These are phyloP conservation scores for Trypanosoma rangeli DNA, from an alignment of 208 protist species.

Conservation along the genomic window DNA sequence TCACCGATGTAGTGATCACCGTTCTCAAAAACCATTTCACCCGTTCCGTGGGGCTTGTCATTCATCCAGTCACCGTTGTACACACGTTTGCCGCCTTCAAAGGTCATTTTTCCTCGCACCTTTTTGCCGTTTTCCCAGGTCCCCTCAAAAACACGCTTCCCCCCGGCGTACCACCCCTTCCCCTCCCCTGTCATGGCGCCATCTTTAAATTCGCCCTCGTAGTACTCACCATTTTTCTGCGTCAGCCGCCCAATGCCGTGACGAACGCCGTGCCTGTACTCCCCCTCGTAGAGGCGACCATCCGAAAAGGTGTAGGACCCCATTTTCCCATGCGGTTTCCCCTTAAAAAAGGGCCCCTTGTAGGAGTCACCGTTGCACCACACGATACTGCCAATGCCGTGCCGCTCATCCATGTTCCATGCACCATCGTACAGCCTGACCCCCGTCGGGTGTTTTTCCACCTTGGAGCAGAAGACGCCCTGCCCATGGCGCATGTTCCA, in stretches of 20 bases:
- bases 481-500: constrained; percentile 23
- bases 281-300: constrained; percentile 57
- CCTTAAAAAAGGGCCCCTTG: constrained; percentile 33
- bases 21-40: constrained; percentile 55
- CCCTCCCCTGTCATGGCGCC: constrained; percentile 49
- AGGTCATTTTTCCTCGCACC: constrained; percentile 38
- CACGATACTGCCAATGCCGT: constrained; percentile 23
- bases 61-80: constrained; percentile 55
- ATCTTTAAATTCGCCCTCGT: constrained; percentile 57
- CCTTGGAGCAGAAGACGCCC: constrained; percentile 20
- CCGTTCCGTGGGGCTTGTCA: constrained; percentile 49
- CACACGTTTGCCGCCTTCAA: constrained; percentile 34
- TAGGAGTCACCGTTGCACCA: constrained; percentile 46
- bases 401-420: constrained; percentile 23
- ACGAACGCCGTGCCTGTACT: constrained; percentile 39
- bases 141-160: constrained; percentile 34
- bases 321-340: constrained; percentile 32
- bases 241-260: constrained; percentile 51
- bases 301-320: constrained; percentile 35
- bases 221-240: constrained; percentile 54
- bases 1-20: constrained; percentile 58
- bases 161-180: constrained; percentile 33
- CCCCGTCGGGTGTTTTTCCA: constrained; percentile 12
- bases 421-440: constrained; percentile 34
- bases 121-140: constrained; percentile 42